Percentiles rank a stretch among this genome's conserved stretches.
These are phyloP conservation scores for Colletotrichum melonis DNA, from an alignment of 2,329 filamentous ascomycete species.

Conservation along the genomic window DNA sequence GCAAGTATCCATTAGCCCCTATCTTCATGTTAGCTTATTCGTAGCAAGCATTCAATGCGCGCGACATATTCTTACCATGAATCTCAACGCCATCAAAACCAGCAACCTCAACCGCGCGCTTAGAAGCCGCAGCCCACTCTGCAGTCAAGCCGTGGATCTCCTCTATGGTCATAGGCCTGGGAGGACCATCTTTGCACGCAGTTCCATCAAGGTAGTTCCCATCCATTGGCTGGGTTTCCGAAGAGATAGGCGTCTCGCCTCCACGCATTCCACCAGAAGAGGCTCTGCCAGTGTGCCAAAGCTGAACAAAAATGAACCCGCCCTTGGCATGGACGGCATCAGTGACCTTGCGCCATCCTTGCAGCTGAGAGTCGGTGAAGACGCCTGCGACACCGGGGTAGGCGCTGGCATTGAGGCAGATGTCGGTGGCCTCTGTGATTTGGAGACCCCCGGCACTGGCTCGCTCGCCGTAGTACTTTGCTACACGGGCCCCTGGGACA, in stretches of 20 bases:
- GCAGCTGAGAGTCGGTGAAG: slow-evolving; percentile 43
- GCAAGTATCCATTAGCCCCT: slow-evolving; percentile 68
- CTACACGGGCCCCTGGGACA: slow-evolving; percentile 43
- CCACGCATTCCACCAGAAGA: slow-evolving; percentile 40
- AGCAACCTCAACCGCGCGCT: slow-evolving; percentile 65
- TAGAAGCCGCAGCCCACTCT: slow-evolving; percentile 64
- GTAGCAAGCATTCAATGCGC: not conserved
- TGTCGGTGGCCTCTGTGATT: slow-evolving; percentile 46
- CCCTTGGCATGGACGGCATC: slow-evolving; percentile 73
- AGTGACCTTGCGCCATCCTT: slow-evolving; percentile 69
- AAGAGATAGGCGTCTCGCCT: slow-evolving; percentile 42
- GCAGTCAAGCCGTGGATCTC: slow-evolving; percentile 73
- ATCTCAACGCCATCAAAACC: slow-evolving; percentile 79
- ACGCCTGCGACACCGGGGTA: slow-evolving; percentile 45
- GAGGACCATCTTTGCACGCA: slow-evolving; percentile 51
- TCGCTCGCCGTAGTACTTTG: slow-evolving; percentile 46
- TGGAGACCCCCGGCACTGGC: slow-evolving; percentile 46
- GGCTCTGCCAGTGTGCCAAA: slow-evolving; percentile 71
- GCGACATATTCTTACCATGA: slow-evolving; percentile 44
- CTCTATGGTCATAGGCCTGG: slow-evolving; percentile 70
- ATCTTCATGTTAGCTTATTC: not conserved
- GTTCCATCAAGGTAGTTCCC: slow-evolving; percentile 40
- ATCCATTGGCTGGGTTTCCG: slow-evolving; percentile 51
- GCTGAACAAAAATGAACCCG: slow-evolving; percentile 69
- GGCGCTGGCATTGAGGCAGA: slow-evolving; percentile 42